Percentiles rank a stretch among this genome's conserved stretches.
Evolutionary conservation across 805 yeast genomes (phyloP).

Genomic region (Lipomyces sp.): DNA sequence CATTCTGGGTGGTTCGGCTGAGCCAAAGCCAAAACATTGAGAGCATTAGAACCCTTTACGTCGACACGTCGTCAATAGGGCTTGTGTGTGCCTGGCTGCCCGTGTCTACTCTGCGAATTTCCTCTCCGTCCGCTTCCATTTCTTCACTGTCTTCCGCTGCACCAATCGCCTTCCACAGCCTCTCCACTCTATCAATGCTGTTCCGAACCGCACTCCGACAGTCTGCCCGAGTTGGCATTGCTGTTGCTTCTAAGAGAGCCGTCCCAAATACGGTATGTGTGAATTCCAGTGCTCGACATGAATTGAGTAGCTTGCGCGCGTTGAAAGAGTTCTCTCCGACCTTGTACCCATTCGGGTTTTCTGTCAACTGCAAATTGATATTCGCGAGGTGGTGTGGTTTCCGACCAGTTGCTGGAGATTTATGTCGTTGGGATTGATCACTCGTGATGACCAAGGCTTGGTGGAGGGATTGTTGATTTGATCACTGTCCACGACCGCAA

Average conservation of each 20-base stretch:
- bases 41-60: neutral
- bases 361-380: neutral
- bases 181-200: conserved; percentile 37
- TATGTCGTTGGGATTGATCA: neutral
- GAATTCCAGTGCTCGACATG: neutral
- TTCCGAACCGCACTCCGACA: conserved; percentile 51
- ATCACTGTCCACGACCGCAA: no score
- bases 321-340: neutral
- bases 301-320: neutral
- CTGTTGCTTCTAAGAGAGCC: conserved; percentile 45
- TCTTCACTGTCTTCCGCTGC: conserved; percentile 22
- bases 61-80: neutral
- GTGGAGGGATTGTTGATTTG: no score
- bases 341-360: neutral
- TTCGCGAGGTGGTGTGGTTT: neutral
- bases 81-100: conserved; percentile 1
- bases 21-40: neutral
- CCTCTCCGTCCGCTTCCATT: conserved; percentile 15
- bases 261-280: conserved; percentile 43
- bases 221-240: conserved; percentile 48
- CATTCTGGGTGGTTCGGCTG: conserved; percentile 11
- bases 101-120: neutral
- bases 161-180: conserved; percentile 19
- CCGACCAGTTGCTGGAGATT: neutral
- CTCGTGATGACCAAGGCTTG: neutral